Percentiles rank a stretch among this genome's conserved stretches.
phyloP scores from a whole-genome alignment of 2,329 filamentous ascomycete species.

The Cladophialophora bantiana region DNA sequence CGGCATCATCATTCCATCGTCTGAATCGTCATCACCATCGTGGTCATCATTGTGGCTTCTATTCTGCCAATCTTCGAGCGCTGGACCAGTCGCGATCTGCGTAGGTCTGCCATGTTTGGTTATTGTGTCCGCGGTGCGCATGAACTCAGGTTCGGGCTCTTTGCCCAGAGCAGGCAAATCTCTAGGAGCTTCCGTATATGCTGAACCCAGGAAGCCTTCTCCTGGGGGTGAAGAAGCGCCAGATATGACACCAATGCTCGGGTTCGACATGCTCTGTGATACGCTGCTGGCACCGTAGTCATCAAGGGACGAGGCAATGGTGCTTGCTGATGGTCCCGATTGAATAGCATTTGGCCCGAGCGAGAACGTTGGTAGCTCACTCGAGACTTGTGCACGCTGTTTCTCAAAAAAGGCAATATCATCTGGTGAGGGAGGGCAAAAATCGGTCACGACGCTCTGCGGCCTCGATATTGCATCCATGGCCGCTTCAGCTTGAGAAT shows the following conservation, averaged over 20 bases:
- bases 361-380: constrained; percentile 24
- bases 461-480: constrained; percentile 22
- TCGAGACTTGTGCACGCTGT: constrained; percentile 19
- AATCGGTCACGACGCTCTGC: constrained; percentile 22
- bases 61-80: constrained; percentile 31
- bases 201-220: constrained; percentile 50
- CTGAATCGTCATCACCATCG: constrained; percentile 36
- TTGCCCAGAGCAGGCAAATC: constrained; percentile 17
- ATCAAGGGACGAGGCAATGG: constrained; percentile 55
- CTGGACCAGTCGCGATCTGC: constrained; percentile 27
- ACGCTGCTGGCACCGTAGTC: constrained; percentile 56
- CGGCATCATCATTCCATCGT: constrained; percentile 40
- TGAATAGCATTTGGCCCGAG: constrained; percentile 27
- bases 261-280: constrained; percentile 56
- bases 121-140: constrained; percentile 40
- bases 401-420: constrained; percentile 37
- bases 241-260: constrained; percentile 56
- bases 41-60: constrained; percentile 27
- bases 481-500: constrained; percentile 29
- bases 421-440: constrained; percentile 44
- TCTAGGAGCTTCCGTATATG: constrained; percentile 24
- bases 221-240: constrained; percentile 55
- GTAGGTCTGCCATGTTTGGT: constrained; percentile 33
- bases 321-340: constrained; percentile 50
- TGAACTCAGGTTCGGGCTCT: constrained; percentile 37